phyloP scores from a whole-genome alignment of 1,284 basidiomycete species.

The Ustilago sp. region DNA sequence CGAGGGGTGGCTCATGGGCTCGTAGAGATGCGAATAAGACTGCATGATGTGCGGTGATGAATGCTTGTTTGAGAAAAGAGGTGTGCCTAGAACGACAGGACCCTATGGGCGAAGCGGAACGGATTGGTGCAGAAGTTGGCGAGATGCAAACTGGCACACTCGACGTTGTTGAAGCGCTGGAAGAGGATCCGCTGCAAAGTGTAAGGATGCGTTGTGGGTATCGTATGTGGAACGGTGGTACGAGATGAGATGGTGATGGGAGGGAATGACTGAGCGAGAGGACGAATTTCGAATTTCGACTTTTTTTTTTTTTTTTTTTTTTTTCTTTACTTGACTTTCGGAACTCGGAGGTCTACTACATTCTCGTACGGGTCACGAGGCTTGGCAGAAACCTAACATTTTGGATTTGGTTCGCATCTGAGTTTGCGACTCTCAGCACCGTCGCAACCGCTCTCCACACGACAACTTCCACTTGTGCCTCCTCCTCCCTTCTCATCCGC shows the following conservation, averaged over 20 bases:
- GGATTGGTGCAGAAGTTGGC: neutral
- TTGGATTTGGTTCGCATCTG: too few species aligned
- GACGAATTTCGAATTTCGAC: neutral
- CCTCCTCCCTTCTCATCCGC: neutral
- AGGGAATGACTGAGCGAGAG: neutral
- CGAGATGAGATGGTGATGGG: constrained; percentile 2
- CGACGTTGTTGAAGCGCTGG: neutral
- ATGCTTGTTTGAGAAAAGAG: neutral
- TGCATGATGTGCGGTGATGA: constrained; percentile 24
- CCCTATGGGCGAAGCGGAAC: constrained; percentile 3
- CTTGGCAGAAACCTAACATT: neutral
- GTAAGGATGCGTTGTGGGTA: neutral
- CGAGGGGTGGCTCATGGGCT: constrained; percentile 29
- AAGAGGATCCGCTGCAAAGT: neutral
- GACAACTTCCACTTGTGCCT: neutral
- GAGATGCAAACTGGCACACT: constrained; percentile 3
- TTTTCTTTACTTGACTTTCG: neutral
- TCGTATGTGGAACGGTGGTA: neutral
- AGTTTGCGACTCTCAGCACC: neutral
- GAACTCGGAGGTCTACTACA: neutral
- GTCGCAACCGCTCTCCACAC: neutral
- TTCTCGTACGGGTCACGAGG: neutral
- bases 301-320: neutral
- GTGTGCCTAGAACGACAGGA: neutral
- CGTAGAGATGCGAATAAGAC: constrained; percentile 52